Base-by-base conservation (phyloP, 306 rosid genomes). In the Fragaria nilgerrensis region DNA sequence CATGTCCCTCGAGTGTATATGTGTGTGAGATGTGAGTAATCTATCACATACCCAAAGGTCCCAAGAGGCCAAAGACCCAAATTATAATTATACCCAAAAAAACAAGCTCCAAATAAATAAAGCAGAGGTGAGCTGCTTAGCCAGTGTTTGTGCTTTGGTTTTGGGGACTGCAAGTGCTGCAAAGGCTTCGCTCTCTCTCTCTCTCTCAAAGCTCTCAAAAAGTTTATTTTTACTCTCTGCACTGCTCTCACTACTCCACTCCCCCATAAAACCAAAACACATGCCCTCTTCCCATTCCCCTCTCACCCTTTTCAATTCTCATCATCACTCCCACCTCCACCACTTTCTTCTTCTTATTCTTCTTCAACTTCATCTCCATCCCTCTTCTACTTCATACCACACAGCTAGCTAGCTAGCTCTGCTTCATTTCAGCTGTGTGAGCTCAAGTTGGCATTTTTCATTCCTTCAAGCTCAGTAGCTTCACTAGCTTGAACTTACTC, bases 261-360 rank as follows among this genome's bases (percentile, higher is more conserved):
- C 68, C 78, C 87, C 84, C 76, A 76, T 66, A 72, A 85, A 70
- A 77, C 90, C 86, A 82, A 78, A 74, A 74, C 92, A 86, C 91
- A 87, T 88, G 96, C 96, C 84, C 82, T 81, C 84, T 55, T 41
- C 76, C 88, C 78, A 74, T 87, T 78, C 70, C 34, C 84, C 78
- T 80, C 84, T 16, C 19, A 55, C 48, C 81, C 77, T 80, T 76
- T 78, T 73, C 78, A 62, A 7, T 17, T 66, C 47, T 86, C 85
- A 79, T 81, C 79, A 80, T 74, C 77, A 78, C 75, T 75, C 48
- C 75, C 87, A 25, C 82, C 74, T 47, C 83, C 83, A 49, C 72
- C 83, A 27, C 75, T 34, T 11, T 36, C 72, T 11, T 22, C 29
- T 15, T 76, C 27, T 41, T 36, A 66, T 70, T 11, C 49, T 78